Evolutionary conservation across 371 early-diverging fungal genomes (phyloP).

Genomic region (Haplosporangium sp.): DNA sequence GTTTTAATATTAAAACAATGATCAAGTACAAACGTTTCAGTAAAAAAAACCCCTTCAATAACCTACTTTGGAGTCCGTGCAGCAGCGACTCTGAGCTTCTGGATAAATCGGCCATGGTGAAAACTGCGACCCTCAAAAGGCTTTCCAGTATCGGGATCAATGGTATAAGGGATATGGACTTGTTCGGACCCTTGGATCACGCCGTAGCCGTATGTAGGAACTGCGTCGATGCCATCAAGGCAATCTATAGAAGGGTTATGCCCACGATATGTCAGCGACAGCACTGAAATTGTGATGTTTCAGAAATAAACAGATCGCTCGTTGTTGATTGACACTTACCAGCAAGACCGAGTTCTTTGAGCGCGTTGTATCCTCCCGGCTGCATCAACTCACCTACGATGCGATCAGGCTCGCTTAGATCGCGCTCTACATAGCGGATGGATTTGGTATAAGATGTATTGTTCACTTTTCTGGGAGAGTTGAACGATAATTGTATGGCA

Average conservation of each 20-base stretch:
- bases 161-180: slow-evolving; percentile 73
- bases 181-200: slow-evolving; percentile 68
- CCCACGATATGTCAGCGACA: not conserved
- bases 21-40: not conserved
- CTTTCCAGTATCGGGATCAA: slow-evolving; percentile 59
- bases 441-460: slow-evolving; percentile 28
- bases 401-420: slow-evolving; percentile 90
- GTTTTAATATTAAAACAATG: not conserved
- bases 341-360: slow-evolving; percentile 81
- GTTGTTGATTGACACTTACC: slow-evolving; percentile 2
- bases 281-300: not conserved
- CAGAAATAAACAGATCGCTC: not conserved
- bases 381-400: slow-evolving; percentile 97
- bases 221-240: slow-evolving; percentile 88
- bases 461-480: too few relatives aligned
- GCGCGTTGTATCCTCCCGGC: slow-evolving; percentile 89
- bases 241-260: slow-evolving; percentile 59
- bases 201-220: slow-evolving; percentile 88
- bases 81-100: slow-evolving; percentile 81
- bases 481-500: too few relatives aligned
- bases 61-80: slow-evolving; percentile 64
- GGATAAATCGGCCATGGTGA: slow-evolving; percentile 94
- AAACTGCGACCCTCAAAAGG: slow-evolving; percentile 78
- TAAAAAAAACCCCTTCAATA: not conserved
- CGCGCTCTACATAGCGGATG: slow-evolving; percentile 73